Conservation (phyloP, 192 early-diverging fungal species). For the Backusella tarrabulga region DNA sequence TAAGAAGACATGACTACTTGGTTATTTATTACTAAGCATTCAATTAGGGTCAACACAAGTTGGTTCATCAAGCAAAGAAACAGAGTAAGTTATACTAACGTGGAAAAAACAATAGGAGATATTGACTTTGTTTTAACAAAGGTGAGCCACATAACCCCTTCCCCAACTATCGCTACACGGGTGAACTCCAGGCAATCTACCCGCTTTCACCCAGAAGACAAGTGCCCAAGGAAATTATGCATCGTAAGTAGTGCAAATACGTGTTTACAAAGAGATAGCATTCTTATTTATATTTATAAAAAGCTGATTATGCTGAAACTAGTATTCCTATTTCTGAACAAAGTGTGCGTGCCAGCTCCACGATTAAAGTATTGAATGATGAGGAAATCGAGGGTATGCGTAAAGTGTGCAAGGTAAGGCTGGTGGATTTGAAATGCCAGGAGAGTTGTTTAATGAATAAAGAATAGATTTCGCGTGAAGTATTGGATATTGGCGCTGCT, state of each 20-base stretch:
- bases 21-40: not conserved
- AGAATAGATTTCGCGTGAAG: constrained; percentile 78
- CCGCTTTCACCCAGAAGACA: constrained; percentile 65
- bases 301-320: constrained; percentile 64
- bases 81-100: not conserved
- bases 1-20: constrained; percentile 12
- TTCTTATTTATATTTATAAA: constrained; percentile 1
- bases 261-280: not conserved
- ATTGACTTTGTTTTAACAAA: not conserved
- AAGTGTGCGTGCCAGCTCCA: constrained; percentile 51
- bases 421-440: not conserved
- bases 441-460: not conserved
- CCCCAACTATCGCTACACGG: constrained; percentile 61
- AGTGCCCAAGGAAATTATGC: constrained; percentile 64
- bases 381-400: constrained; percentile 84
- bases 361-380: constrained; percentile 67
- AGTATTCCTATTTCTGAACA: constrained; percentile 71
- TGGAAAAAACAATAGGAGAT: too few relatives aligned
- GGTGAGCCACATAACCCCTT: constrained; percentile 56
- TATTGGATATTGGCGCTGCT: constrained; percentile 82
- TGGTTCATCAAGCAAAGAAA: constrained; percentile 4
- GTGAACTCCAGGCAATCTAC: constrained; percentile 66
- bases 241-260: constrained; percentile 17
- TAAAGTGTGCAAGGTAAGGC: constrained; percentile 66
- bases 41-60: constrained; percentile 1